Conservation (phyloP, 2,329 filamentous ascomycete genomes). For the Penicillium sp. region DNA sequence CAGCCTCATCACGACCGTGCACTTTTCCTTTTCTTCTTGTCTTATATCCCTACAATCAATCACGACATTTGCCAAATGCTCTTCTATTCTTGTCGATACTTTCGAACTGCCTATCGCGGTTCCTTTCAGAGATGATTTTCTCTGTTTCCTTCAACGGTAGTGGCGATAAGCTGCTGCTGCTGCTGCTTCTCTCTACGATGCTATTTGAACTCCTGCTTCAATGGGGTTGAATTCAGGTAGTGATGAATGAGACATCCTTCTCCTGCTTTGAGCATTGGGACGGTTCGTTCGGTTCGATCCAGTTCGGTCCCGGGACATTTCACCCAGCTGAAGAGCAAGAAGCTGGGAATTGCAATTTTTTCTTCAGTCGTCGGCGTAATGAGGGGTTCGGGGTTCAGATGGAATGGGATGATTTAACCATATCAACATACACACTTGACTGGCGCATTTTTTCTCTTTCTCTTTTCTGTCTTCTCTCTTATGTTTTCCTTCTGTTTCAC, state of each 20-base stretch:
- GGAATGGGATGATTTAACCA: conserved; percentile 4
- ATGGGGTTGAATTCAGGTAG: neutral
- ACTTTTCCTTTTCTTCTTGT: neutral
- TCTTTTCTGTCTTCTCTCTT: neutral
- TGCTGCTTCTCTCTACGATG: too few species aligned
- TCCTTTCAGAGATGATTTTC: conserved; percentile 3
- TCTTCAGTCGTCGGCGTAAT: conserved; percentile 16
- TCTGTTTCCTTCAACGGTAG: too few species aligned
- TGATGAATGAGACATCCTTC: neutral
- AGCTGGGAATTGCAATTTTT: conserved; percentile 10
- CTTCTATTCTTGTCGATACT: conserved; percentile 23
- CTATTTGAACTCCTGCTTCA: neutral
- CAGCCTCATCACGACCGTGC: conserved; percentile 22
- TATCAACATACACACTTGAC: conserved; percentile 18
- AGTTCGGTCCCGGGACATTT: too few species aligned
- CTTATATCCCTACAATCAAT: neutral
- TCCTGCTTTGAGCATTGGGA: conserved; percentile 15
- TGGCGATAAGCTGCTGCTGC: too few species aligned
- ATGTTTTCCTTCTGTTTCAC: neutral
- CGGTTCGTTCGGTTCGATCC: conserved; percentile 12
- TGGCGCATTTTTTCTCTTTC: conserved; percentile 13
- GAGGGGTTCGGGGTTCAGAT: conserved; percentile 9
- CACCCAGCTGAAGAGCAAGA: too few species aligned
- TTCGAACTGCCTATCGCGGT: conserved; percentile 7
- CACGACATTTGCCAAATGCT: conserved; percentile 8